phyloP scores from a whole-genome alignment of 1,139 yeast species.

The Geotrichum aggregatum region DNA sequence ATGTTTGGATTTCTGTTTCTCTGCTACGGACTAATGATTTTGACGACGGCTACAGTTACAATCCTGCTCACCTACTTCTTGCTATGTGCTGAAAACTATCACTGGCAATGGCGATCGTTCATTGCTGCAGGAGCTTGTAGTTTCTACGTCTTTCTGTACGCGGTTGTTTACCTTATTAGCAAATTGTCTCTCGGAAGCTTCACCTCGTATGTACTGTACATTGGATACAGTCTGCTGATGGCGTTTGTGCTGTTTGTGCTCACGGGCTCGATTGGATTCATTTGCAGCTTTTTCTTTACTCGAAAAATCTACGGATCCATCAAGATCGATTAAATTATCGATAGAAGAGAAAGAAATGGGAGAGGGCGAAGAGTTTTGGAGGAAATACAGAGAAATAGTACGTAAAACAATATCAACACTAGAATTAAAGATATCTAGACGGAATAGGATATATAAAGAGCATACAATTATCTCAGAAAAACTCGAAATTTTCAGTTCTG shows the following conservation, averaged over 20 bases:
- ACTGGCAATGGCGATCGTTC: slow-evolving; percentile 96
- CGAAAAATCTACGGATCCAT: slow-evolving; percentile 77
- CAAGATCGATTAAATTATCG: slow-evolving; percentile 65
- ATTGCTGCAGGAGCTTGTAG: slow-evolving; percentile 89
- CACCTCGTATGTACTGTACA: slow-evolving; percentile 69
- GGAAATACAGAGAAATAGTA: too few species aligned
- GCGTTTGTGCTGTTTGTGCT: slow-evolving; percentile 70
- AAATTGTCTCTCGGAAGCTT: slow-evolving; percentile 69
- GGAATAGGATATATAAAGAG: too few species aligned
- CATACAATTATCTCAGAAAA: too few species aligned
- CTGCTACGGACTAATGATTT: slow-evolving; percentile 74
- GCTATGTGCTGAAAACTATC: slow-evolving; percentile 84
- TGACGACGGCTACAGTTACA: slow-evolving; percentile 79
- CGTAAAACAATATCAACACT: too few species aligned
- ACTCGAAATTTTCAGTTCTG: too few species aligned
- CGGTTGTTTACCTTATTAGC: slow-evolving; percentile 50
- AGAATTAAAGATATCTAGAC: too few species aligned
- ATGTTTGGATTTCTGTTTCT: slow-evolving; percentile 96
- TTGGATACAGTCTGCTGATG: slow-evolving; percentile 79
- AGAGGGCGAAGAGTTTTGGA: not conserved
- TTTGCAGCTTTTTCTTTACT: slow-evolving; percentile 69
- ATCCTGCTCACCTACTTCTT: slow-evolving; percentile 78
- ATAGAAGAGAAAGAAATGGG: too few species aligned
- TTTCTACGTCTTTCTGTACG: slow-evolving; percentile 76
- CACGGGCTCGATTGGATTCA: slow-evolving; percentile 85